These are phyloP conservation scores for Phellinidium pouzarii DNA, from an alignment of 1,284 basidiomycete species.

Conservation along the genomic window DNA sequence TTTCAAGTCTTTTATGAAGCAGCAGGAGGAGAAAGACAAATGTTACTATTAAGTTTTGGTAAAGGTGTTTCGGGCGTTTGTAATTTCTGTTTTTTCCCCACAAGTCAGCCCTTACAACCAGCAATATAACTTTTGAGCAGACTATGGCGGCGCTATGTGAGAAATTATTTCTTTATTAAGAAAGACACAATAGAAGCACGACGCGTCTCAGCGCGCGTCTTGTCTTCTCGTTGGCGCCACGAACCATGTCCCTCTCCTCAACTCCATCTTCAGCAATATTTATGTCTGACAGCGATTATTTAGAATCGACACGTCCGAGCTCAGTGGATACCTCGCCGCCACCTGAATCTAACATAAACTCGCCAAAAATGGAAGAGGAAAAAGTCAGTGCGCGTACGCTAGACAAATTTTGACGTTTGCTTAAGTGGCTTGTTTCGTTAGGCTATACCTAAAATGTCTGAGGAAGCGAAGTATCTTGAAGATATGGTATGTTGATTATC, in stretches of 20 bases:
- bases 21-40: too few species aligned
- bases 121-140: too few species aligned
- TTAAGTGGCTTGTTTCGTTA: background rate
- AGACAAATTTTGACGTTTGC: background rate
- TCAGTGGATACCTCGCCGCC: constrained; percentile 13
- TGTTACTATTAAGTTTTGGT: too few species aligned
- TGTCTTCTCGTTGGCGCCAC: background rate
- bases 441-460: background rate
- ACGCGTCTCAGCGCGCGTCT: too few species aligned
- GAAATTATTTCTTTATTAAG: too few species aligned
- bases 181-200: too few species aligned
- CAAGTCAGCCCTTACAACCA: too few species aligned
- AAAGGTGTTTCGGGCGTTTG: too few species aligned
- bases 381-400: constrained; percentile 5
- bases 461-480: constrained; percentile 17
- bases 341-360: background rate
- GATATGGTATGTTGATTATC: constrained; percentile 16
- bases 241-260: constrained; percentile 6
- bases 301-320: constrained; percentile 16
- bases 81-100: too few species aligned
- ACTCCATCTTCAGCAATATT: background rate
- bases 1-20: too few species aligned
- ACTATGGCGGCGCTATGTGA: too few species aligned
- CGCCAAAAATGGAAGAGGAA: constrained; percentile 3
- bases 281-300: constrained; percentile 12